Conservation (phyloP, 164 flowering plant genomes). For the Umbellularia californica region DNA sequence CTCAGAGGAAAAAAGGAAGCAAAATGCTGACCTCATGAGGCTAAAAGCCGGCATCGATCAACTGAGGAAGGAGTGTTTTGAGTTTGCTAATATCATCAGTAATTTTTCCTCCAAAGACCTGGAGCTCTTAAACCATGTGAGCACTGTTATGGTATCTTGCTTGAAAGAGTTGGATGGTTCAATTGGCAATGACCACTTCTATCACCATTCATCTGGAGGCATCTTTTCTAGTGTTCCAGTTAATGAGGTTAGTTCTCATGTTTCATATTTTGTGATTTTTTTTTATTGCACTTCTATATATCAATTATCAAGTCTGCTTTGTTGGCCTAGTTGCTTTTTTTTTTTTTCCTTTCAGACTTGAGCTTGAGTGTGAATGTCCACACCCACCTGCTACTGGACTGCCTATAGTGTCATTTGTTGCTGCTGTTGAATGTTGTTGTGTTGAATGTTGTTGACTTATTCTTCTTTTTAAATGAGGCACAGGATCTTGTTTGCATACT, state of each 20-base stretch:
- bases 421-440: not conserved
- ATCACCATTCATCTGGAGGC: constrained; percentile 20
- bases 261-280: not conserved
- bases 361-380: not conserved
- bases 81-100: constrained; percentile 28
- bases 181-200: constrained; percentile 18
- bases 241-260: constrained; percentile 37
- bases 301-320: not conserved
- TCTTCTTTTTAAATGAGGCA: not conserved
- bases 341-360: not conserved
- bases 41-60: constrained; percentile 40
- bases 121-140: constrained; percentile 45
- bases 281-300: too few species aligned
- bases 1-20: constrained; percentile 42
- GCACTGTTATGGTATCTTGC: constrained; percentile 37
- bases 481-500: too few species aligned
- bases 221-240: constrained; percentile 19
- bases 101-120: constrained; percentile 45
- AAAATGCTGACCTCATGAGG: constrained; percentile 30
- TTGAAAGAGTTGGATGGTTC: constrained; percentile 28
- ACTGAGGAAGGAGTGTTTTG: constrained; percentile 38
- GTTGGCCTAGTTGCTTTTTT: not conserved
- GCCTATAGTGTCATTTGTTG: not conserved
- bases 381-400: not conserved
- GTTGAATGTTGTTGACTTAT: too few species aligned